Evolutionary conservation across 805 yeast genomes (phyloP), one percentile per base, ranked within the genome.

Genomic region (Candida loeiensis): DNA sequence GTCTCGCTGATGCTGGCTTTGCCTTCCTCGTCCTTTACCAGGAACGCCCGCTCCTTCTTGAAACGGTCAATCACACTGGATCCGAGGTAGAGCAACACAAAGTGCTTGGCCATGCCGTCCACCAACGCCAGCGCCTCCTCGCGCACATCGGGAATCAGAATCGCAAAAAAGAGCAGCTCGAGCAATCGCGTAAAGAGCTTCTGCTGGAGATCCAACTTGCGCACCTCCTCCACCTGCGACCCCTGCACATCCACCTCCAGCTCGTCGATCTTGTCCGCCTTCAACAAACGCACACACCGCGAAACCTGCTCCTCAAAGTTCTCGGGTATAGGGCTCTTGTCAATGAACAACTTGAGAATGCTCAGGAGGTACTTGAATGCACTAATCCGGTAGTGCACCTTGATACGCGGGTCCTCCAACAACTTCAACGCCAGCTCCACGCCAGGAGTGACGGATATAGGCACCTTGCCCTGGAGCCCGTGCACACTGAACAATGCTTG

Each of bases 401-500:
- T 74, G 40, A 73, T 68, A 35, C 80, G 58, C 6, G 78, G 76
- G 53, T 87, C 90, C 43, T 83, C 85, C 37, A 93, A 61, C 7
- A 91, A 73, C 17, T 76, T 76, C 28, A 90, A 67, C 0, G 97
- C 96, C 3, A 91, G 76, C 27, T 77, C 74, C 4, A 91, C 70
- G 19, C 93, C 96, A 0, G 96, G 84, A 0, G 96, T 83, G 18
- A 93, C 70, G 0, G 93, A 81, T 21, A 93, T 71, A 1, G 90
- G 82, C 3, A 85, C 76, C 40, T 63, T 58, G 6, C 63, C 67
- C 25, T 63, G 56, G 35, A 88, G 59, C 1, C 95, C 95, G 46
- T 85, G 81, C 28, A 91, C 76, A 34, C 71, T 71, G 57, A 91
- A 78, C 37, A 78, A 58, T 0, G 91, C 89, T 13, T 77, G 69